Conservation (phyloP, 1,139 yeast species). For the Saccharomyces uvarum region DNA sequence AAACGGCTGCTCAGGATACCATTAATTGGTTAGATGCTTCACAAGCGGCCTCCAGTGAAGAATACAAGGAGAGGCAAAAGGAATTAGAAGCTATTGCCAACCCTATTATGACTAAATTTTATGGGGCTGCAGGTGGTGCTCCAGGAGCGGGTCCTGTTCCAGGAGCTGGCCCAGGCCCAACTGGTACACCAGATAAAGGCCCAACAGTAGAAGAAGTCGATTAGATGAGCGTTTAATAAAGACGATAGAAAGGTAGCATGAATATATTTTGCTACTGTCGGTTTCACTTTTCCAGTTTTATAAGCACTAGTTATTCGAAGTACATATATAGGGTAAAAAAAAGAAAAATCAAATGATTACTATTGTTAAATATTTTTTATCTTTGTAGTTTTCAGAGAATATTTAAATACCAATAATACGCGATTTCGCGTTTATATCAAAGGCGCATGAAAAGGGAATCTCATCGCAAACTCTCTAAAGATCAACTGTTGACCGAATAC, state of each 20-base stretch:
- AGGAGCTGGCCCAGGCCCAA: slow-evolving; percentile 43
- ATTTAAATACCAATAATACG: background rate
- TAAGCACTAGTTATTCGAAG: background rate
- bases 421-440: background rate
- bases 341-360: background rate
- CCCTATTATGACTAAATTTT: slow-evolving; percentile 59
- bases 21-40: slow-evolving; percentile 81
- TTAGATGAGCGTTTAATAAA: slow-evolving; percentile 26
- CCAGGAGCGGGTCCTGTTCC: slow-evolving; percentile 44
- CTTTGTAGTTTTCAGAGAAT: background rate
- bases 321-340: background rate
- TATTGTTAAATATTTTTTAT: background rate
- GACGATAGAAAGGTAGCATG: background rate
- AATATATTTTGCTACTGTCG: background rate
- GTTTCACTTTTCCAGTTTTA: background rate
- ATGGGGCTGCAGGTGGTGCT: slow-evolving; percentile 50
- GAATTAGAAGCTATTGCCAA: slow-evolving; percentile 58
- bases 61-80: slow-evolving; percentile 59
- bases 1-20: slow-evolving; percentile 78
- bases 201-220: slow-evolving; percentile 74
- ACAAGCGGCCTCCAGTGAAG: slow-evolving; percentile 82
- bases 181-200: slow-evolving; percentile 43
- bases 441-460: background rate
- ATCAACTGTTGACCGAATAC: background rate
- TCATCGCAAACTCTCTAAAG: background rate